phyloP scores from a whole-genome alignment of 331 rosid genomes.

The Acacia concinna region DNA sequence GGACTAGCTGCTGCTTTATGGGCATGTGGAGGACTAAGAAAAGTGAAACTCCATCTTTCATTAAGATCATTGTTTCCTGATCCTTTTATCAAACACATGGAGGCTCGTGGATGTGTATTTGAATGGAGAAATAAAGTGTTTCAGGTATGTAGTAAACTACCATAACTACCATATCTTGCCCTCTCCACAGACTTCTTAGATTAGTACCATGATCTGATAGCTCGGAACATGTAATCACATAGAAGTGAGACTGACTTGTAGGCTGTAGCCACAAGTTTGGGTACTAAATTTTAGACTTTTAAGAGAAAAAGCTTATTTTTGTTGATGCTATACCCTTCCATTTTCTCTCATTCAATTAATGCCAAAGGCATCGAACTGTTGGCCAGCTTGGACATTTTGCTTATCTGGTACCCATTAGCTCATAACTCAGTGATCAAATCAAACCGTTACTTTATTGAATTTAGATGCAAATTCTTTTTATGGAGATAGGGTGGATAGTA shows the following conservation, averaged over 20 bases:
- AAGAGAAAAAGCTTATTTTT: not conserved
- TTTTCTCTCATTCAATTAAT: not conserved
- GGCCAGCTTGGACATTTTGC: not conserved
- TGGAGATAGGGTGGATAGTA: not conserved
- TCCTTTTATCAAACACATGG: conserved; percentile 51
- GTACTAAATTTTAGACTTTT: not conserved
- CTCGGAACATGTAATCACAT: not conserved
- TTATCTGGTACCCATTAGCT: not conserved
- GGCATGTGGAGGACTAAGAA: conserved; percentile 51
- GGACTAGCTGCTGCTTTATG: conserved; percentile 54
- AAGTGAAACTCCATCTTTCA: conserved; percentile 62
- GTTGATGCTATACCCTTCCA: not conserved
- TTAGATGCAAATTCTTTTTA: not conserved
- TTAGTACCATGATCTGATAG: not conserved
- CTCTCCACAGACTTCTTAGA: not conserved
- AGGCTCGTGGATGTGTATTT: conserved; percentile 57
- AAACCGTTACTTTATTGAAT: not conserved
- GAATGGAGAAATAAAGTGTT: conserved; percentile 64
- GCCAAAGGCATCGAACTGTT: not conserved
- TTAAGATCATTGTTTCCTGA: conserved; percentile 45
- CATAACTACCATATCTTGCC: not conserved
- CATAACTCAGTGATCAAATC: not conserved
- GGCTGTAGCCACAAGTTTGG: not conserved
- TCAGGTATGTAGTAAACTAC: conserved; percentile 39
- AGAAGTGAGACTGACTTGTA: not conserved